These are phyloP conservation scores for Fraxinus velutina DNA, from an alignment of 305 asterid species.

Conservation along the genomic window DNA sequence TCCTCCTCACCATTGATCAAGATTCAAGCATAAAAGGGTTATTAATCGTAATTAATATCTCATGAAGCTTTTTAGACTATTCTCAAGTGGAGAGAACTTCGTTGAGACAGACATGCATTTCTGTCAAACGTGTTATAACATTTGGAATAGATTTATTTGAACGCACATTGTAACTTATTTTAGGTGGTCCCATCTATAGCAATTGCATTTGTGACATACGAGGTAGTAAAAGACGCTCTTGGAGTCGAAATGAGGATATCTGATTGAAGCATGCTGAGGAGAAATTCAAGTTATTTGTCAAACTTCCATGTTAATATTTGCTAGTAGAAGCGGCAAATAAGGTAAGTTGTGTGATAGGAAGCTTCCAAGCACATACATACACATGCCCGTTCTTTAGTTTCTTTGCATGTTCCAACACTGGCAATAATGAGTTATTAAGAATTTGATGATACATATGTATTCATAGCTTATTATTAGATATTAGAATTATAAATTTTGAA, in stretches of 20 bases:
- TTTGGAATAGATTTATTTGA: neutral
- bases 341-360: neutral
- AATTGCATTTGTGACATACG: slow-evolving; percentile 83
- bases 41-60: neutral
- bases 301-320: slow-evolving; percentile 13
- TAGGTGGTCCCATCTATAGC: slow-evolving; percentile 94
- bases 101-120: neutral
- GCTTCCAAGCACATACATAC: neutral
- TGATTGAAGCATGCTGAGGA: slow-evolving; percentile 38
- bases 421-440: slow-evolving; percentile 24
- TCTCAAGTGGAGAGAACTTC: neutral
- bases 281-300: slow-evolving; percentile 2
- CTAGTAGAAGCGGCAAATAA: neutral
- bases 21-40: neutral
- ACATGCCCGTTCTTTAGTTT: neutral
- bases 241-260: slow-evolving; percentile 81
- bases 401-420: neutral
- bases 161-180: neutral
- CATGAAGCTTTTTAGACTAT: neutral
- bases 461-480: neutral
- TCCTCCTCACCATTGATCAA: neutral
- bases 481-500: neutral
- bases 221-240: slow-evolving; percentile 70
- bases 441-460: neutral
- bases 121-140: neutral